These are phyloP conservation scores for Salix arbutifolia DNA, from an alignment of 345 rosid species.

Conservation along the genomic window DNA sequence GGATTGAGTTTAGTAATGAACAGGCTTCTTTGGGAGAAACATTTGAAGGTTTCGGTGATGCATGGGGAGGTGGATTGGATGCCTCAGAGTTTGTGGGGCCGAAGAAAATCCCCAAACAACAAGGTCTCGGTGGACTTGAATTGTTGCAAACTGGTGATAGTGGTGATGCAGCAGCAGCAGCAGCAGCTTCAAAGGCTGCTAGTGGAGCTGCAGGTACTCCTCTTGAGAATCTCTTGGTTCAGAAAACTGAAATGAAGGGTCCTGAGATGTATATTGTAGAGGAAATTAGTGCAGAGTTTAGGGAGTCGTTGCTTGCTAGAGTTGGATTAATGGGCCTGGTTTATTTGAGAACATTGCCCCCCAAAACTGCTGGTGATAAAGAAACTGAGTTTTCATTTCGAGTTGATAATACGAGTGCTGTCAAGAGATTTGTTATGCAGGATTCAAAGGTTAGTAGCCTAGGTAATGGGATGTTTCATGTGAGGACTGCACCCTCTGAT, in stretches of 20 bases:
- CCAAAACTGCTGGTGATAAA: constrained; percentile 61
- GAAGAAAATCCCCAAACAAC: constrained; percentile 61
- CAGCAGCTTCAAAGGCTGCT: constrained; percentile 32
- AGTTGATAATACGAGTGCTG: constrained; percentile 61
- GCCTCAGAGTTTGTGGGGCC: constrained; percentile 87
- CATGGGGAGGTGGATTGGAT: constrained; percentile 99
- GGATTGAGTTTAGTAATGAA: constrained; percentile 84
- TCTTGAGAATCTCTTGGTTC: constrained; percentile 71
- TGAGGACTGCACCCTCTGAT: constrained; percentile 81
- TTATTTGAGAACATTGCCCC: constrained; percentile 75
- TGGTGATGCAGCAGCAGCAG: constrained; percentile 32
- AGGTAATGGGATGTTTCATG: constrained; percentile 84
- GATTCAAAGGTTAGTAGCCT: constrained; percentile 72
- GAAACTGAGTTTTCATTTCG: constrained; percentile 92
- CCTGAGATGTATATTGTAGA: constrained; percentile 92
- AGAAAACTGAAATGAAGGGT: constrained; percentile 82
- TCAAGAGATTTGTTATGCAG: constrained; percentile 80
- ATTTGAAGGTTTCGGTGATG: constrained; percentile 81
- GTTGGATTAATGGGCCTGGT: constrained; percentile 92
- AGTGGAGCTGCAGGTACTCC: constrained; percentile 48
- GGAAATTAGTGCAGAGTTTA: constrained; percentile 86
- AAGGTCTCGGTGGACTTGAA: constrained; percentile 96
- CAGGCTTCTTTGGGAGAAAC: constrained; percentile 90
- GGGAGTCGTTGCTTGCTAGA: constrained; percentile 89
- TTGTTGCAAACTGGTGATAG: constrained; percentile 71